phyloP scores from a whole-genome alignment of 202 grass and related monocot species.

The Saccharum hybrid region DNA sequence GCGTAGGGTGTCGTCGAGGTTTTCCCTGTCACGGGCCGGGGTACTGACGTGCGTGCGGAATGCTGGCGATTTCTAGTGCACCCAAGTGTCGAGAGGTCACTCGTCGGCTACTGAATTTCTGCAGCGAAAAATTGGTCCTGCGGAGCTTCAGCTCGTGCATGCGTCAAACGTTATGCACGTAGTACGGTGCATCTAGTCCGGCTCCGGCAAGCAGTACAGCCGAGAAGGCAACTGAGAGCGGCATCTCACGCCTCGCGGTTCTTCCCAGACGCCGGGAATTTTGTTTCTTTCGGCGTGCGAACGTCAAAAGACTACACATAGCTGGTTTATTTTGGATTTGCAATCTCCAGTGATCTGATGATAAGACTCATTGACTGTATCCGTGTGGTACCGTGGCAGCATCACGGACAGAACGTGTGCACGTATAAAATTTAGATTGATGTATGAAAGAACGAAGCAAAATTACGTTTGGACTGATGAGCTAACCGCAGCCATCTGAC shows the following conservation, averaged over 20 bases:
- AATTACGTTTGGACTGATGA: background rate
- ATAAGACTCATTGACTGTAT: background rate
- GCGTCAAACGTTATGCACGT: background rate
- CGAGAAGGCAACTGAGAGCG: too few species aligned
- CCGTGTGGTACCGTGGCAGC: background rate
- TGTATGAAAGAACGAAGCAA: background rate
- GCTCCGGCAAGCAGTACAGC: background rate
- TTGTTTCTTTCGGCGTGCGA: too few species aligned
- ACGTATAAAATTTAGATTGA: background rate
- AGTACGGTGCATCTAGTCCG: too few species aligned
- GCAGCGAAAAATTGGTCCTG: background rate
- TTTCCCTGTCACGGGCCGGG: background rate
- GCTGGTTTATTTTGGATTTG: background rate
- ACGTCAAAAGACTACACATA: too few species aligned
- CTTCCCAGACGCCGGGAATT: too few species aligned
- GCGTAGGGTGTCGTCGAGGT: background rate
- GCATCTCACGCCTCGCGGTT: too few species aligned
- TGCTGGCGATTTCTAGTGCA: background rate
- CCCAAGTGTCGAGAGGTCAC: background rate
- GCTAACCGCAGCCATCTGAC: background rate
- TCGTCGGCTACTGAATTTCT: background rate
- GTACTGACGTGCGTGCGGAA: background rate
- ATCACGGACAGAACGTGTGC: background rate
- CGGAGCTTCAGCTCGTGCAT: background rate
- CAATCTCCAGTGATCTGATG: background rate